Evolutionary conservation across 169 alveolate species (phyloP).

Genomic region (Amoebophrya sp.): DNA sequence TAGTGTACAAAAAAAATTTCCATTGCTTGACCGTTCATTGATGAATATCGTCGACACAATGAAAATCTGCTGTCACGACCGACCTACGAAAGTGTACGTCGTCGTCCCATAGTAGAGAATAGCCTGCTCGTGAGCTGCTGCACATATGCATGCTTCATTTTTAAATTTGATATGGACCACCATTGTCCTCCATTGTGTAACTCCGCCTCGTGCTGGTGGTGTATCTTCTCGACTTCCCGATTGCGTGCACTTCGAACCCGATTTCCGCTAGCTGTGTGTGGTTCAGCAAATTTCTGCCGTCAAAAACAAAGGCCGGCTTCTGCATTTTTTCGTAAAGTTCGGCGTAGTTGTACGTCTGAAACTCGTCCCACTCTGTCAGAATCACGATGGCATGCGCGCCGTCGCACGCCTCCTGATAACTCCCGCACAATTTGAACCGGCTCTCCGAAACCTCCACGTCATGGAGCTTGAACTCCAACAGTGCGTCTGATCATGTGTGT

Average conservation of each 20-base stretch:
- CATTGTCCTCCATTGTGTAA: no score
- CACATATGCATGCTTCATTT: no score
- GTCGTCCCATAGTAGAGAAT: no score
- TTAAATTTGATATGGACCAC: no score
- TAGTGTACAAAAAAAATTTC: no score
- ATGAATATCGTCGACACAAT: no score
- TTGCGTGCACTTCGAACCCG: conserved; percentile 29
- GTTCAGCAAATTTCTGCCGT: conserved; percentile 70
- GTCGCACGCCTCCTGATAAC: conserved; percentile 51
- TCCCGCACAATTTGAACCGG: conserved; percentile 31
- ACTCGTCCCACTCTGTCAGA: conserved; percentile 83
- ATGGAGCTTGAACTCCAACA: conserved; percentile 45
- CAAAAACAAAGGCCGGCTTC: conserved; percentile 68
- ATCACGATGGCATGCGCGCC: conserved; percentile 68
- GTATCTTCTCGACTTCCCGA: neutral
- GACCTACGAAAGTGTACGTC: no score
- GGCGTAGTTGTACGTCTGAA: conserved; percentile 35
- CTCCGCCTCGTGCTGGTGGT: no score
- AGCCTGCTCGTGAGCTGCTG: no score
- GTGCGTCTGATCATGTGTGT: conserved; percentile 31
- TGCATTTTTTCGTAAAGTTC: conserved; percentile 46
- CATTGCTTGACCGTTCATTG: no score
- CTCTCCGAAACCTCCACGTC: conserved; percentile 38
- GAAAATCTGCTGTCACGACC: no score
- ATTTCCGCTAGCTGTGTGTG: conserved; percentile 46